Evolutionary conservation across 2,329 filamentous ascomycete genomes (phyloP), one percentile per base, ranked within the genome.

Genomic region (Arthroderma sp.): DNA sequence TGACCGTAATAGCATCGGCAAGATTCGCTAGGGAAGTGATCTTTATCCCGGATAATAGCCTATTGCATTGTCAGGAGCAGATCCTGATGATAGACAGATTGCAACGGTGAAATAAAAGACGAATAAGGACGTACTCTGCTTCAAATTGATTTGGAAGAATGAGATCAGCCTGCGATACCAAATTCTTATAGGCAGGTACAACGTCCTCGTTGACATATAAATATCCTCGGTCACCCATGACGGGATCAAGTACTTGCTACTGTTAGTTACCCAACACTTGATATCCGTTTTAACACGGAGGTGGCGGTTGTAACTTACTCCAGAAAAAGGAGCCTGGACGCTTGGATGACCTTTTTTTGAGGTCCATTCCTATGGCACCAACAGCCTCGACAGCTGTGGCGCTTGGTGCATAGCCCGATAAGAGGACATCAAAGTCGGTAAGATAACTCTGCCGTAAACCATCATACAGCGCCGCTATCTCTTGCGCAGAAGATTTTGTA

Each of bases 71-170:
- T 34, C 1, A 11, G n/a, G 6, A 30, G 11, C 28, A 45, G 15
- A 29, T 36, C 43, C 15, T 22, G 15, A 5, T 22, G 6, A 28
- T 30, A 9, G 29, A 36, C 27, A 29, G 38, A 42, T 33, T n/a
- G 32, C 9, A 9, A n/a, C 15, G 10, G 28, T 29, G 38, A 6
- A 28, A 40, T 22, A 22, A 22, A 22, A 38, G 39, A 22, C 2
- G 32, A 15, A 43, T 37, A 5, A 43, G 11, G 29, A 48, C 80
- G 54, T 69, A 93, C 86, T 98, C 89, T 37, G 88, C 86, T 68
- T 98, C 91, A 54, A 95, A 98, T 56, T 96, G 89, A 60, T 98
- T 98, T 3, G 91, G 91, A 10, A 96, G 68, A 45, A 98, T 93
- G 53, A 98, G 64, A 63, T 98, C 91, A 2, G 91, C 89, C 55